Conservation (phyloP, 768 basidiomycete species). For the Auricularia sp. region DNA sequence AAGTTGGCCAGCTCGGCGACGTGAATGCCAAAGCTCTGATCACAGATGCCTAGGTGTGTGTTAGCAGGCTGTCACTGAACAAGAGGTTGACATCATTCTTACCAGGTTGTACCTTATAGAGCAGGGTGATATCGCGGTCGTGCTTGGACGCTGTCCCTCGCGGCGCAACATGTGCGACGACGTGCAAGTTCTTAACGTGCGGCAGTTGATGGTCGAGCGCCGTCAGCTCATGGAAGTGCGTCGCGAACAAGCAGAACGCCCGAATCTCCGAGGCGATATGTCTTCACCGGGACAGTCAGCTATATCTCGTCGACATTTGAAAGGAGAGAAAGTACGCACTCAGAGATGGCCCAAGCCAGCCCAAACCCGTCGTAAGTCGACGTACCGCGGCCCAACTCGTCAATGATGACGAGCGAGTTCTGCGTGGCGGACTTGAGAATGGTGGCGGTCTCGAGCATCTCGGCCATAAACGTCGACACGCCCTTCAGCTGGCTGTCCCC, state of each 20-base stretch:
- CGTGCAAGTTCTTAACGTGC: slow-evolving; percentile 91
- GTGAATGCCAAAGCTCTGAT: slow-evolving; percentile 97
- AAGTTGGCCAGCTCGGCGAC: slow-evolving; percentile 97
- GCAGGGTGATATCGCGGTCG: slow-evolving; percentile 69
- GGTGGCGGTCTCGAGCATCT: slow-evolving; percentile 97
- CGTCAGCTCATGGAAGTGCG: slow-evolving; percentile 96
- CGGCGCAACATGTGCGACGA: slow-evolving; percentile 79
- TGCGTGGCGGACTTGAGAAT: slow-evolving; percentile 91
- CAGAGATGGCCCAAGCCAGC: slow-evolving; percentile 96
- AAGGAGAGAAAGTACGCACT: slow-evolving; percentile 39
- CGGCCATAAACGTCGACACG: slow-evolving; percentile 98
- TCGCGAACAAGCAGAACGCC: slow-evolving; percentile 93
- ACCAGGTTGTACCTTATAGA: slow-evolving; percentile 75
- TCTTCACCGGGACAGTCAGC: slow-evolving; percentile 30
- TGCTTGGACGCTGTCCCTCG: slow-evolving; percentile 28
- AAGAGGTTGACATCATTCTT: slow-evolving; percentile 11
- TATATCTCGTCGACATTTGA: background rate
- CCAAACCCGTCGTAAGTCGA: slow-evolving; percentile 98
- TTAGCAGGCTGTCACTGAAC: background rate
- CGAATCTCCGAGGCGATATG: slow-evolving; percentile 88
- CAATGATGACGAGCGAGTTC: slow-evolving; percentile 92
- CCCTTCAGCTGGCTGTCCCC: slow-evolving; percentile 97
- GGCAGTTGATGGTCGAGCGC: slow-evolving; percentile 75
- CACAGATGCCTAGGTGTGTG: slow-evolving; percentile 60
- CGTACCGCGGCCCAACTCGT: slow-evolving; percentile 93